Base-by-base conservation (phyloP, 345 rosid genomes). In the Acer campestre region DNA sequence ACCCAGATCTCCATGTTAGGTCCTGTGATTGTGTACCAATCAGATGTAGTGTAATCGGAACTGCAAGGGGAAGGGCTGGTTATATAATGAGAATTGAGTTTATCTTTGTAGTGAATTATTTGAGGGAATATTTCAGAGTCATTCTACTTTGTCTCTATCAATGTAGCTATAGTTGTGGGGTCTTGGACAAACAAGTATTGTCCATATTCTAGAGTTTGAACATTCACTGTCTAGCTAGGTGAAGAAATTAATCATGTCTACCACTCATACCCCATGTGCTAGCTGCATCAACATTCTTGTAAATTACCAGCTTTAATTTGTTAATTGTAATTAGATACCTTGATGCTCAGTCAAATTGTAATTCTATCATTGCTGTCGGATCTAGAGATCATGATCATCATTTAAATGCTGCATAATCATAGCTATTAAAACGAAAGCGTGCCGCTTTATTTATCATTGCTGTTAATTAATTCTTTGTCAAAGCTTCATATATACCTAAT, bases 121-220 rank as follows among this genome's bases (percentile, higher is more conserved):
- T 80, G 82, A 80, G 79, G 84, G 87, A 83, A 87, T 82, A 85
- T 85, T 81, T 83, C 64, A 74, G 77, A 53, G 79, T 61, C 79
- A 76, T 83, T 78, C 80, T 80, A 62, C 84, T 80, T 75, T 85
- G 85, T 78, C 80, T 65, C 69, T 48, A 51, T 76, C 82, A 83
- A 78, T 78, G 78, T 31, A 31, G 4, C 38, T 35, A 35, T 76
- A 75, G 72, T 76, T 51, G 78, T 78, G 78, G 84, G 84, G 79
- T 79, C 68, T 49, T 75, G 31, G 87, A 79, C 80, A 82, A 74
- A 67, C 77, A 77, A 70, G 77, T 58, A 76, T 73, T 81, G 76
- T 68, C 82, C 46, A 73, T 79, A 84, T 83, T 81, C 79, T 77
- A 68, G 79, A 82, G 73, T 71, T 75, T 68, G 59, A 2, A 80